A percentile compares a stretch with the other conserved stretches of the same genome.
These are phyloP conservation scores for Claviceps capensis DNA, from an alignment of 2,329 filamentous ascomycete species.

Conservation along the genomic window DNA sequence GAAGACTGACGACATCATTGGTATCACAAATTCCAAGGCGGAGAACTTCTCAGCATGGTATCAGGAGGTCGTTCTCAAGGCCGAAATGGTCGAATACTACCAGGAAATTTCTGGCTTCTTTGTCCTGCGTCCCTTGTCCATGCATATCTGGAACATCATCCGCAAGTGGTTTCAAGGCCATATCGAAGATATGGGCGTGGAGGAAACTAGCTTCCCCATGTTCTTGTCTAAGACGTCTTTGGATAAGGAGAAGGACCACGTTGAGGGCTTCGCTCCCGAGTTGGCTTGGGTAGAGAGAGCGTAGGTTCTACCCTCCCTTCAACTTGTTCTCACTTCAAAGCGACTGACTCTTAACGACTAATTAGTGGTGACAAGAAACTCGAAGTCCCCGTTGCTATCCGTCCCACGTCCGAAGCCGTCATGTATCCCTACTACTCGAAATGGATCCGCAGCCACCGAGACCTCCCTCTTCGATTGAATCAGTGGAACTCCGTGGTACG, in stretches of 20 bases:
- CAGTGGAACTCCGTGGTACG: conserved; percentile 92
- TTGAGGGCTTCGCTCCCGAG: conserved; percentile 95
- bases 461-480: conserved; percentile 86
- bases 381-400: conserved; percentile 61
- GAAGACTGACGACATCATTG: conserved; percentile 59
- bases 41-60: conserved; percentile 93
- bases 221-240: conserved; percentile 89
- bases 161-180: conserved; percentile 54
- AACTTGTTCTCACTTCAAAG: background rate
- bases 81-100: conserved; percentile 96
- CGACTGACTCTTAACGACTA: conserved; percentile 17
- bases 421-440: conserved; percentile 96
- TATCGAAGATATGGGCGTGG: conserved; percentile 84
- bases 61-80: conserved; percentile 92
- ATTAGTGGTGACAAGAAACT: conserved; percentile 77
- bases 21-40: conserved; percentile 74
- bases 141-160: conserved; percentile 54
- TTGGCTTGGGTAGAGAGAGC: conserved; percentile 81
- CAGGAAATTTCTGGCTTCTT: conserved; percentile 90
- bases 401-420: conserved; percentile 59
- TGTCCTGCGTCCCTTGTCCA: conserved; percentile 62
- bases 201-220: conserved; percentile 93
- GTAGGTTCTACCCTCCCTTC: conserved; percentile 27
- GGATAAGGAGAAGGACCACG: conserved; percentile 81
- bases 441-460: conserved; percentile 93